Conservation (phyloP, 176 grass and related monocot genomes). For the Oryza nivara region DNA sequence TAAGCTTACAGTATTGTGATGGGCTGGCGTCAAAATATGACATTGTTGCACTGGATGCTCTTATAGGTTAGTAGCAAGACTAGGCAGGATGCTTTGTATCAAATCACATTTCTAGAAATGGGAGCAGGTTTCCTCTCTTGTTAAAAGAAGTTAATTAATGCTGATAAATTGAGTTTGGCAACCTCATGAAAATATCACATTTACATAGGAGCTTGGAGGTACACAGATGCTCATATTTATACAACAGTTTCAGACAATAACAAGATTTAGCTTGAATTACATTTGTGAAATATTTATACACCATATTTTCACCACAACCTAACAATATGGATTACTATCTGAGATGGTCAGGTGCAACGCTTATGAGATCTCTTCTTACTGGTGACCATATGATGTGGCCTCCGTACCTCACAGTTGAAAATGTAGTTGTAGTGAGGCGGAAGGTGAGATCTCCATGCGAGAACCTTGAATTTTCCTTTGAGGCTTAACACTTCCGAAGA, state of each 20-base stretch:
- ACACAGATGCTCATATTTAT: not conserved
- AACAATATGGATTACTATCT: not conserved
- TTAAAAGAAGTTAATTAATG: not conserved
- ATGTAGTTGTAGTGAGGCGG: not conserved
- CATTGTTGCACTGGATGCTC: too few species aligned
- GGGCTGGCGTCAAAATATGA: too few species aligned
- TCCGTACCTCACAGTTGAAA: constrained; percentile 7
- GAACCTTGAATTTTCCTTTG: constrained; percentile 25
- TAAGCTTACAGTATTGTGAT: too few species aligned
- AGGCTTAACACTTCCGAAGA: not conserved
- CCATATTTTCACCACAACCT: too few species aligned
- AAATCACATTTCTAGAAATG: too few species aligned
- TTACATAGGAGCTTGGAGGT: not conserved
- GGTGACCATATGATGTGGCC: not conserved
- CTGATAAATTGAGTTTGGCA: not conserved
- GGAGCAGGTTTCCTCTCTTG: too few species aligned
- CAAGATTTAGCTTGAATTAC: too few species aligned
- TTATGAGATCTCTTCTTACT: not conserved
- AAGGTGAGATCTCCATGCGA: constrained; percentile 5
- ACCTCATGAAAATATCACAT: not conserved
- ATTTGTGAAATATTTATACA: too few species aligned
- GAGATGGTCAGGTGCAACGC: not conserved
- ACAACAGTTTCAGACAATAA: not conserved
- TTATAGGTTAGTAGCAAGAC: too few species aligned
- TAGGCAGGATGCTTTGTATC: too few species aligned